Percentiles rank a stretch among this genome's conserved stretches.
phyloP scores from a whole-genome alignment of 495 filamentous ascomycete genomes.

The Cairneyella variabilis region DNA sequence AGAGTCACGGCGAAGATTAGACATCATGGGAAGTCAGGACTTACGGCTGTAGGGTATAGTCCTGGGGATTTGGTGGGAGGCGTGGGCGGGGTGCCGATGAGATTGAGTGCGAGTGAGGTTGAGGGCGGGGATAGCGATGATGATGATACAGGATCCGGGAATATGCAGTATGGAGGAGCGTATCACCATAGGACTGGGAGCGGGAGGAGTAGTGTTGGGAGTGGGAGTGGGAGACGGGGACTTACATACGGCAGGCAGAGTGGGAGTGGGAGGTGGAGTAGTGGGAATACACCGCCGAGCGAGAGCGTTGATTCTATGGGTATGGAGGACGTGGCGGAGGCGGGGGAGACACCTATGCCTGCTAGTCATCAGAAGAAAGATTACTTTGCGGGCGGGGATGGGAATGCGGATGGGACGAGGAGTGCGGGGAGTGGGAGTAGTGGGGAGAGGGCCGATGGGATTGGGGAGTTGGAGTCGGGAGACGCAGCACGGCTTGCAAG shows the following conservation, averaged over 20 bases:
- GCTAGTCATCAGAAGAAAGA: conserved; percentile 30
- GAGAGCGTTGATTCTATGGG: conserved; percentile 24
- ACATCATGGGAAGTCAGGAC: conserved; percentile 70
- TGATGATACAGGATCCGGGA: conserved; percentile 61
- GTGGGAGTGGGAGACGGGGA: conserved; percentile 42
- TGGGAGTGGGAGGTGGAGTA: conserved; percentile 56
- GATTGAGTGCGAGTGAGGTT: conserved; percentile 90
- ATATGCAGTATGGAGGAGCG: conserved; percentile 37
- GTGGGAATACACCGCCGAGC: conserved; percentile 61
- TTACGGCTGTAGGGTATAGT: conserved; percentile 67
- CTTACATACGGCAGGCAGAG: conserved; percentile 31
- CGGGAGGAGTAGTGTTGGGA: conserved; percentile 73
- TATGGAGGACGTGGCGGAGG: conserved; percentile 17
- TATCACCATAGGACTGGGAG: conserved; percentile 70
- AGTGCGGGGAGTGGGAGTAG: conserved; percentile 51
- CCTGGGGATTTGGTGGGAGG: conserved; percentile 70
- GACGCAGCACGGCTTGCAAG: conserved; percentile 39
- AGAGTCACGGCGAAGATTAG: conserved; percentile 74
- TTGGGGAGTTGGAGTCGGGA: conserved; percentile 36
- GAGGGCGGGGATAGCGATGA: conserved; percentile 77
- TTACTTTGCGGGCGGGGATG: conserved; percentile 38
- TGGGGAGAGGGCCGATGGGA: conserved; percentile 45
- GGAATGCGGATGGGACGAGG: conserved; percentile 30
- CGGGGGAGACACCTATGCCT: conserved; percentile 23
- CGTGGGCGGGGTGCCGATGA: conserved; percentile 75